phyloP scores from a whole-genome alignment of 192 early-diverging fungal genomes.

The Coemansia sp. region DNA sequence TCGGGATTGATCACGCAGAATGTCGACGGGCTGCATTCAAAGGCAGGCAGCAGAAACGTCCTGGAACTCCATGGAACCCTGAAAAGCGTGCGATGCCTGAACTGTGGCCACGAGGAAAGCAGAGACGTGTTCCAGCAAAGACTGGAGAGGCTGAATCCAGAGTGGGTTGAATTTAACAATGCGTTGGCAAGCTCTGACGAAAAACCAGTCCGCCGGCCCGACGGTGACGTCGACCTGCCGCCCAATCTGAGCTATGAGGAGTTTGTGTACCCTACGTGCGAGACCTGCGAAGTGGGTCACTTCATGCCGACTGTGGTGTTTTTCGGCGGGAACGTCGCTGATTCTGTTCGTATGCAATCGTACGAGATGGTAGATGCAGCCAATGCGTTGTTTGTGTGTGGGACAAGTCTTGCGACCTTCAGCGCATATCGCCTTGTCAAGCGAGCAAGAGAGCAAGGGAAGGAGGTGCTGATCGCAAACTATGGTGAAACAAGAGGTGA shows the following conservation, averaged over 20 bases:
- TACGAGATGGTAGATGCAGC: conserved; percentile 62
- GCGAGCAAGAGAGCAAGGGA: conserved; percentile 60
- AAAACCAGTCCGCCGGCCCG: conserved; percentile 66
- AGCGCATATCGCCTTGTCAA: conserved; percentile 77
- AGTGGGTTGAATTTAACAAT: conserved; percentile 54
- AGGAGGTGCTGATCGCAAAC: conserved; percentile 69
- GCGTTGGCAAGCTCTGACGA: conserved; percentile 42
- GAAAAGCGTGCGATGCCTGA: conserved; percentile 68
- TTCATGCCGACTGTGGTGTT: conserved; percentile 83
- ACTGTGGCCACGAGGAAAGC: conserved; percentile 59
- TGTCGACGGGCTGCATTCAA: conserved; percentile 80
- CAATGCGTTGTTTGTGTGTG: conserved; percentile 71
- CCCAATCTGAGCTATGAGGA: conserved; percentile 56
- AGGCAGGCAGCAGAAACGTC: conserved; percentile 58
- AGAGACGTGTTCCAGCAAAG: conserved; percentile 65
- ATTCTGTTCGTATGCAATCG: conserved; percentile 56
- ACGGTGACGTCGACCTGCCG: conserved; percentile 79
- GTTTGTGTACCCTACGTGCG: conserved; percentile 75
- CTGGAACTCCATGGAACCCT: conserved; percentile 90
- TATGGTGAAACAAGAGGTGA: conserved; percentile 78
- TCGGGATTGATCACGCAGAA: conserved; percentile 84
- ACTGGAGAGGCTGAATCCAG: conserved; percentile 70
- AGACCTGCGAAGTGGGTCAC: conserved; percentile 60
- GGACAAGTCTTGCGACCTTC: conserved; percentile 80
- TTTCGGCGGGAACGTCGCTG: conserved; percentile 84